Evolutionary conservation across 345 rosid species (phyloP).

Genomic region (Hibiscus mutabilis): DNA sequence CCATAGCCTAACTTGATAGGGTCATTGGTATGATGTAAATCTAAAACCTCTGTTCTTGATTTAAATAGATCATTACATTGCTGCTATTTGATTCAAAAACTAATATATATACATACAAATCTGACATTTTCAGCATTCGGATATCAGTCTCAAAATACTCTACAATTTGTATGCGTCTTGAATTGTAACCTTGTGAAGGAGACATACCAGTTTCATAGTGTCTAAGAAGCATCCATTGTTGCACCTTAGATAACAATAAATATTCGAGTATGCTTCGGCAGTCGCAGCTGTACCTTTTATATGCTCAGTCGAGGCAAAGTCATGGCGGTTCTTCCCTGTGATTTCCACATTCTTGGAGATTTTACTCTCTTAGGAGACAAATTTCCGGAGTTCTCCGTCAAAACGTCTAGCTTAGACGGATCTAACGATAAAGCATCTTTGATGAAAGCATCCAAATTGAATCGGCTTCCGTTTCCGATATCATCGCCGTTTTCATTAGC

Average conservation of each 20-base stretch:
- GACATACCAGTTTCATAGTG: not conserved
- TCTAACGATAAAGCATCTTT: slow-evolving; percentile 47
- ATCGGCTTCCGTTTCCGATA: slow-evolving; percentile 28
- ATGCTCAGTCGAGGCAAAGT: not conserved
- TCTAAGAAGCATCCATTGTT: not conserved
- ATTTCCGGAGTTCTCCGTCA: slow-evolving; percentile 30
- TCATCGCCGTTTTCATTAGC: slow-evolving; percentile 22
- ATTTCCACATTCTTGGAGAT: slow-evolving; percentile 36
- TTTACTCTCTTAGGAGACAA: slow-evolving; percentile 15
- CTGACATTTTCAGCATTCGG: not conserved
- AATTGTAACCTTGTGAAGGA: not conserved
- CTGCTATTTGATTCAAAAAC: not conserved
- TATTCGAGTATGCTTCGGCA: not conserved
- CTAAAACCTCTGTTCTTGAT: not conserved
- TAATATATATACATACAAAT: not conserved
- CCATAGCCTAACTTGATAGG: not conserved
- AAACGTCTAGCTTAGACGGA: slow-evolving; percentile 44
- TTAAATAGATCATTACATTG: not conserved
- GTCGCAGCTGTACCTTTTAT: not conserved
- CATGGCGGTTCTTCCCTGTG: slow-evolving; percentile 15
- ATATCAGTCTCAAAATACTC: not conserved
- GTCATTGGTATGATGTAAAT: not conserved
- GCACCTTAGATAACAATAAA: not conserved
- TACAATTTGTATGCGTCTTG: not conserved
- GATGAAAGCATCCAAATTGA: slow-evolving; percentile 61